These are phyloP conservation scores for Rhododendron vialii DNA, from an alignment of 148 eudicot genomes.

Conservation along the genomic window DNA sequence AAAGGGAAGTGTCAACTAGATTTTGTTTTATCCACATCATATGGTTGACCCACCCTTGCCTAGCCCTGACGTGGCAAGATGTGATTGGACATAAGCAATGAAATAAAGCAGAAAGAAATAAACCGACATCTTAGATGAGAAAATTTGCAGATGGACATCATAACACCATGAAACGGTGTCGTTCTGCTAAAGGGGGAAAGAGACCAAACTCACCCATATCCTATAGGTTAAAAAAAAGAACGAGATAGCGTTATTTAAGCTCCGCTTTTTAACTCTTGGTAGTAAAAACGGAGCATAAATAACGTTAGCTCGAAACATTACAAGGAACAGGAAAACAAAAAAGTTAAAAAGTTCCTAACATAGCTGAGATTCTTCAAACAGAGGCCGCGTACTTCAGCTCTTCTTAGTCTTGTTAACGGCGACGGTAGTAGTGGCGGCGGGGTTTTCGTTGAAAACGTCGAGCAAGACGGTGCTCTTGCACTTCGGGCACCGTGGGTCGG, in stretches of 20 bases:
- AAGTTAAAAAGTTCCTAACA: neutral
- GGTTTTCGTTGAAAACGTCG: slow-evolving; percentile 37
- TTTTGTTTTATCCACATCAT: neutral
- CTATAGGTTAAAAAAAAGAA: neutral
- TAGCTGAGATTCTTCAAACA: neutral
- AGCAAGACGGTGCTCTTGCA: slow-evolving; percentile 72
- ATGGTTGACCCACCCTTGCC: neutral
- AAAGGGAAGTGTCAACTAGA: neutral
- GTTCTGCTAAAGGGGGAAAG: neutral
- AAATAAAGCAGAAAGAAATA: neutral
- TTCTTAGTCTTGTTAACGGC: slow-evolving; percentile 26
- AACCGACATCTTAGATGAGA: neutral
- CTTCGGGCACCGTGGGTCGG: slow-evolving; percentile 68
- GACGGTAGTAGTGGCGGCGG: slow-evolving; percentile 2
- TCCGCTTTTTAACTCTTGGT: neutral
- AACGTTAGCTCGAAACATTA: neutral
- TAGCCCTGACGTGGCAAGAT: neutral
- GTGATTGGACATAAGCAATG: neutral
- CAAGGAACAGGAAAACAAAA: neutral
- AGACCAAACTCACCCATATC: neutral
- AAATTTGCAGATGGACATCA: slow-evolving; percentile 8
- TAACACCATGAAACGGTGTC: slow-evolving; percentile 6
- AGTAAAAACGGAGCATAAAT: neutral
- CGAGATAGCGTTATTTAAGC: neutral
- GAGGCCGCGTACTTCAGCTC: slow-evolving; percentile 14